These are phyloP conservation scores for Nannochloropsis salina DNA, from an alignment of 108 stramenopile species.

Conservation along the genomic window DNA sequence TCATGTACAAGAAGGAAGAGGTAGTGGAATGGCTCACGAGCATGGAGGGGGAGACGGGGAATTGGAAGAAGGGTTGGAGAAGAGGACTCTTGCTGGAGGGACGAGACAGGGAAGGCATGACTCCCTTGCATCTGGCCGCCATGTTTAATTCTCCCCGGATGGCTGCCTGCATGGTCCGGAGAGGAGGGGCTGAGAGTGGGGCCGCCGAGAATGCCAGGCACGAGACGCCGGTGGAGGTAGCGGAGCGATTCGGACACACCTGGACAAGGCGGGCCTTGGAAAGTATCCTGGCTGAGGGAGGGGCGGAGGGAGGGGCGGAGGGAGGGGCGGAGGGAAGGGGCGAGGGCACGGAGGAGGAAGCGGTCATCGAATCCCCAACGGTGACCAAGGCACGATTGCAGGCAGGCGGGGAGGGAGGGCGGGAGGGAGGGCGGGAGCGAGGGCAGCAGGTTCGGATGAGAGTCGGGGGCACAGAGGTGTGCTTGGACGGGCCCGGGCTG, in stretches of 20 bases:
- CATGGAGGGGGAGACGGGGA: background rate
- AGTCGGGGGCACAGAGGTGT: background rate
- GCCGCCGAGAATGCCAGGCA: background rate
- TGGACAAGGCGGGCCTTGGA: slow-evolving; percentile 8
- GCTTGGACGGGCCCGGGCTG: background rate
- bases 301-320: background rate
- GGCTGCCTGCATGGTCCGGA: background rate
- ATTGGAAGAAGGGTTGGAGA: background rate
- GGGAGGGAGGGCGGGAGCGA: background rate
- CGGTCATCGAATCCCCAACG: background rate
- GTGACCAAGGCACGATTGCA: background rate
- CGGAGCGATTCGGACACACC: slow-evolving; percentile 8
- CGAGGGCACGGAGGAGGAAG: background rate
- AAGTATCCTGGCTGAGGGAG: background rate
- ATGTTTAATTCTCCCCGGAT: background rate
- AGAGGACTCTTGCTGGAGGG: background rate
- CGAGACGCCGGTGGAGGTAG: background rate
- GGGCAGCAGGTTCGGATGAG: background rate
- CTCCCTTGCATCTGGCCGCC: background rate
- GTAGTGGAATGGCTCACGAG: background rate
- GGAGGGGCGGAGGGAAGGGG: background rate
- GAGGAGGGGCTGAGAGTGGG: background rate
- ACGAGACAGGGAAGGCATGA: background rate
- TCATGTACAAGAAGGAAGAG: background rate
- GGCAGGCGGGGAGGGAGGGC: background rate